Evolutionary conservation across 176 grass and related monocot species (phyloP).

Genomic region (Hyparrhenia diplandra): DNA sequence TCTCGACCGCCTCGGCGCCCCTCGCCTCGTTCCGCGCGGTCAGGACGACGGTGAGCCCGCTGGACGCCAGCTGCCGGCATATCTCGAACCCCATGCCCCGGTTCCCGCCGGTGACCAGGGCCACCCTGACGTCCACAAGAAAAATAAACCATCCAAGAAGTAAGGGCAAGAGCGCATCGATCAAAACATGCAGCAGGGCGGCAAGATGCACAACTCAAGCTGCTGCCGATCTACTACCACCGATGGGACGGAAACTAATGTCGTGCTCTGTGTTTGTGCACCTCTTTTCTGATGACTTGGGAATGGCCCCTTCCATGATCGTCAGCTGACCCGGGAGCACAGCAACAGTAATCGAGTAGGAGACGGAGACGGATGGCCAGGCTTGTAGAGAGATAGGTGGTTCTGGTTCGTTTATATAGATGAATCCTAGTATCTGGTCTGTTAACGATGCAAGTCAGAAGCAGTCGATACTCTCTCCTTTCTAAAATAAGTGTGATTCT

Average conservation of each 20-base stretch:
- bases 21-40: slow-evolving; percentile 23
- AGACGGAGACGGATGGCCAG: neutral
- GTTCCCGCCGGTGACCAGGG: slow-evolving; percentile 37
- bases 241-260: too few species aligned
- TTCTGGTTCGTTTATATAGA: neutral
- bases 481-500: too few species aligned
- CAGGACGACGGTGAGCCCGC: slow-evolving; percentile 30
- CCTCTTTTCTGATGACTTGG: neutral
- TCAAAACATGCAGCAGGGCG: neutral
- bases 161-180: neutral
- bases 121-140: slow-evolving; percentile 13
- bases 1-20: neutral
- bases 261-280: neutral
- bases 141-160: neutral
- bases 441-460: too few species aligned
- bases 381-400: neutral
- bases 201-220: neutral
- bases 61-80: slow-evolving; percentile 34
- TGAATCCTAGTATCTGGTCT: too few species aligned
- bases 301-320: slow-evolving; percentile 16
- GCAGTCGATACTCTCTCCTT: too few species aligned
- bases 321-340: neutral
- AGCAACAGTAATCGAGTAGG: neutral
- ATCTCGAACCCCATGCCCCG: slow-evolving; percentile 39
- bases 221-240: neutral